These are phyloP conservation scores for Russula abietina DNA, from an alignment of 768 basidiomycete species.

Conservation along the genomic window DNA sequence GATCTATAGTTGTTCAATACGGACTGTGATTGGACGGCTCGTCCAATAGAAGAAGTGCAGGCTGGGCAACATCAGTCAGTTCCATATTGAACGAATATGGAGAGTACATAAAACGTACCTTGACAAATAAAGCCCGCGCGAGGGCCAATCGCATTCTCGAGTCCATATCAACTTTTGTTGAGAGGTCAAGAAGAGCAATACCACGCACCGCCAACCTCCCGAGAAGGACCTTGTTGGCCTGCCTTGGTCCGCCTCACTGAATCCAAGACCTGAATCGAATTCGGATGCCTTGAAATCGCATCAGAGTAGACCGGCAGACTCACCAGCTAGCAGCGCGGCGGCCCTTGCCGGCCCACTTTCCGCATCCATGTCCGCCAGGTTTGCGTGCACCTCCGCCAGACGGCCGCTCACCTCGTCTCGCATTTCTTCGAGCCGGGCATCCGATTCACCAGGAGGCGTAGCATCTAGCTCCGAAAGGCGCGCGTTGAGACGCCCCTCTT, in stretches of 20 bases:
- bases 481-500: slow-evolving; percentile 72
- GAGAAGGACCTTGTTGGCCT: slow-evolving; percentile 81
- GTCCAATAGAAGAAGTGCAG: slow-evolving; percentile 73
- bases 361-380: slow-evolving; percentile 96
- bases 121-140: slow-evolving; percentile 93
- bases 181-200: neutral
- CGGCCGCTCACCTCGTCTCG: slow-evolving; percentile 78
- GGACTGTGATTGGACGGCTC: slow-evolving; percentile 96
- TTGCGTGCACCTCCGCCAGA: slow-evolving; percentile 82
- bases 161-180: slow-evolving; percentile 1
- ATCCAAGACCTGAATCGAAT: slow-evolving; percentile 66
- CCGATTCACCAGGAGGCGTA: slow-evolving; percentile 45
- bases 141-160: slow-evolving; percentile 90
- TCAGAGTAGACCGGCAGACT: slow-evolving; percentile 9
- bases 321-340: slow-evolving; percentile 81
- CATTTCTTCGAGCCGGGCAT: slow-evolving; percentile 63
- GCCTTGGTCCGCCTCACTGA: slow-evolving; percentile 81
- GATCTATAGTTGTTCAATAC: slow-evolving; percentile 25
- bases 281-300: neutral
- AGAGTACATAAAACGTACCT: slow-evolving; percentile 40
- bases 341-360: slow-evolving; percentile 95
- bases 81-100: neutral
- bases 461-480: slow-evolving; percentile 65
- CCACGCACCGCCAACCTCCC: slow-evolving; percentile 83
- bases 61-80: slow-evolving; percentile 36